Evolutionary conservation across 176 grass and related monocot species (phyloP).

Genomic region (Musa acuminata): DNA sequence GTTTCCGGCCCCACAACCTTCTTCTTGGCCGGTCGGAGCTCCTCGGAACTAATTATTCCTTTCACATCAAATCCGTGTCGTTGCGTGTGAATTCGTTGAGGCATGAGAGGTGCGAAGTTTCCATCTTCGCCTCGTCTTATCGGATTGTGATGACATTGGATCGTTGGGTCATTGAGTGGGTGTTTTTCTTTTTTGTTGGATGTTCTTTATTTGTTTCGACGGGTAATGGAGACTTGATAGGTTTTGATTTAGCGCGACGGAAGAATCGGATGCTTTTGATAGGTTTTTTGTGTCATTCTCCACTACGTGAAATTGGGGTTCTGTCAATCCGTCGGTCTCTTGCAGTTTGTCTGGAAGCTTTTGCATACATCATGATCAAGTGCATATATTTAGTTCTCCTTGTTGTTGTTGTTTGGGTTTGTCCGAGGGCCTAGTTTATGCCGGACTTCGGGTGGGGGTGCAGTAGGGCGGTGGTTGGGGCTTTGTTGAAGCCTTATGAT

Average conservation of each 20-base stretch:
- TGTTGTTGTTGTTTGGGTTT: neutral
- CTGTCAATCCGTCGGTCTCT: no score
- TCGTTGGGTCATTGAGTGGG: neutral
- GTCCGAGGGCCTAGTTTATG: neutral
- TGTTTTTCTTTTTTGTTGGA: neutral
- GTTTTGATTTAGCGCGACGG: neutral
- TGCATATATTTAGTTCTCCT: neutral
- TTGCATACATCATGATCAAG: neutral
- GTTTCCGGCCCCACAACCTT: neutral
- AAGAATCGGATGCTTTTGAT: no score
- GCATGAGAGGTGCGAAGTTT: neutral
- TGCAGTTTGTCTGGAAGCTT: neutral
- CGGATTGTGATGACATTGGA: neutral
- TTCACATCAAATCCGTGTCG: neutral
- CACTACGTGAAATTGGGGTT: no score
- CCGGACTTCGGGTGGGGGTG: neutral
- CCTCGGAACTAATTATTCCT: neutral
- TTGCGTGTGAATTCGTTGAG: neutral
- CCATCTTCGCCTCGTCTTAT: neutral
- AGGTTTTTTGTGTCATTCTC: no score
- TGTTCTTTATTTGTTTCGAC: neutral
- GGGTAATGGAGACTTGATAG: neutral
- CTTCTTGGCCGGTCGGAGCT: neutral
- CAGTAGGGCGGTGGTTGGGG: no score
- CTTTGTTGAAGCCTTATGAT: slow-evolving; percentile 29